Evolutionary conservation across 257 asterid species (phyloP).

Genomic region (Solanum acaule): DNA sequence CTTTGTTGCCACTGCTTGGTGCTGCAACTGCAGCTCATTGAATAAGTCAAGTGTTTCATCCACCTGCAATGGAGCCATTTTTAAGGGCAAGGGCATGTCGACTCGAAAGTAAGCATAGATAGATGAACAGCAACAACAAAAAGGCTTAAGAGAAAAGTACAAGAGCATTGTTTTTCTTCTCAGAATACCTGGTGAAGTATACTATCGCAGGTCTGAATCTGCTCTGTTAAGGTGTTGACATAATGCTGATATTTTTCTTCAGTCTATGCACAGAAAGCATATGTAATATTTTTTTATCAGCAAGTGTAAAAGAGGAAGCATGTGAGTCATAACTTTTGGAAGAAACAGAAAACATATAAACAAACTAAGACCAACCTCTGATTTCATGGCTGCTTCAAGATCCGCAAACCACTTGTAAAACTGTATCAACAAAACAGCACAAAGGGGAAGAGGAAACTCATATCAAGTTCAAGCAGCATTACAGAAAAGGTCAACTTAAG

Average conservation of each 20-base stretch:
- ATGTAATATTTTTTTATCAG: background rate
- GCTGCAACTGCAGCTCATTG: slow-evolving; percentile 89
- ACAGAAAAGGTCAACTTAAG: background rate
- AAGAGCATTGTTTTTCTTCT: background rate
- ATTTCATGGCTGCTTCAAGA: slow-evolving; percentile 99
- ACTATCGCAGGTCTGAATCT: slow-evolving; percentile 88
- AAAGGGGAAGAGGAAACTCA: background rate
- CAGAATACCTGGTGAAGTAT: slow-evolving; percentile 67
- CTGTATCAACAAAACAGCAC: slow-evolving; percentile 32
- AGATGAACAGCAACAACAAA: slow-evolving; percentile 1
- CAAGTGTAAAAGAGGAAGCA: slow-evolving; percentile 1
- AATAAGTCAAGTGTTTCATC: slow-evolving; percentile 94
- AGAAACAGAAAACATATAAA: background rate
- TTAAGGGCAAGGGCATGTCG: background rate
- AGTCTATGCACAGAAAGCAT: slow-evolving; percentile 40
- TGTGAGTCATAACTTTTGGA: background rate
- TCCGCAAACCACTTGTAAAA: slow-evolving; percentile 94
- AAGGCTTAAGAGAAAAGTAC: background rate
- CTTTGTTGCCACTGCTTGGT: slow-evolving; percentile 94
- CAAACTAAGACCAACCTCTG: slow-evolving; percentile 61
- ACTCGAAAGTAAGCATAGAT: slow-evolving; percentile 1
- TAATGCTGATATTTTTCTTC: slow-evolving; percentile 99
- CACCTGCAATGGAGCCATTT: slow-evolving; percentile 48
- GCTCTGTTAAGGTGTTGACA: slow-evolving; percentile 77
- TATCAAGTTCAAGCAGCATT: background rate